These are phyloP conservation scores for Crassisporium funariophilum DNA, from an alignment of 768 basidiomycete genomes.

Conservation along the genomic window DNA sequence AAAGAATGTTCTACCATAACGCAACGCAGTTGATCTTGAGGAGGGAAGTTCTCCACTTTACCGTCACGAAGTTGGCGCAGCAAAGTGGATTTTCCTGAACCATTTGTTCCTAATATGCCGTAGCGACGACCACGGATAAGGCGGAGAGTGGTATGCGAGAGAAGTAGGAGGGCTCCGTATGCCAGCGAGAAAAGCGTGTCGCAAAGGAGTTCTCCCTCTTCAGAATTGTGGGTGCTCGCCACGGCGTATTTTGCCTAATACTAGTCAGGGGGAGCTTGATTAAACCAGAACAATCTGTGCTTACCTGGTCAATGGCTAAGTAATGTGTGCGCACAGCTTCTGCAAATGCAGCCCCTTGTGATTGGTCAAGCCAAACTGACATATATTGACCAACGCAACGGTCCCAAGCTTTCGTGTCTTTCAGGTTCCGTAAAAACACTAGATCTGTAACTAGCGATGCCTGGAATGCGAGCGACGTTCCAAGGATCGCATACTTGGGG, in stretches of 20 bases:
- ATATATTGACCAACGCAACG: conserved; percentile 76
- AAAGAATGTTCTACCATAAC: conserved; percentile 98
- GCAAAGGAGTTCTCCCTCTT: conserved; percentile 86
- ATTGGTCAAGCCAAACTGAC: conserved; percentile 65
- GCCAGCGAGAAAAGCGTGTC: conserved; percentile 95
- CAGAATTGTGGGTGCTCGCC: conserved; percentile 43
- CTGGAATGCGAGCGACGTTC: conserved; percentile 66
- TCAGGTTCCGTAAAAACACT: conserved; percentile 58
- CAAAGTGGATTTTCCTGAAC: conserved; percentile 93
- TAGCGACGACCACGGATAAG: conserved; percentile 91
- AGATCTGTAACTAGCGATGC: conserved; percentile 80
- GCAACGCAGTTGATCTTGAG: conserved; percentile 81
- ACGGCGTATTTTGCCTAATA: conserved; percentile 60
- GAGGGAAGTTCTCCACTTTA: conserved; percentile 96
- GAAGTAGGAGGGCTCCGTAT: conserved; percentile 90
- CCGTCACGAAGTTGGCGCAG: conserved; percentile 95
- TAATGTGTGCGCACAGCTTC: conserved; percentile 74
- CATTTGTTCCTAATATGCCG: conserved; percentile 95
- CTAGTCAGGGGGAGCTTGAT: conserved; percentile 3
- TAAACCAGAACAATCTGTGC: conserved; percentile 12
- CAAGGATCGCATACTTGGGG: conserved; percentile 59
- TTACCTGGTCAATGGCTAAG: conserved; percentile 71
- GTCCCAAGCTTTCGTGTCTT: conserved; percentile 59
- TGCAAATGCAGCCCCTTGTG: conserved; percentile 51
- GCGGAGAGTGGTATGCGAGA: conserved; percentile 91